Percentiles rank a stretch among this genome's conserved stretches.
phyloP scores from a whole-genome alignment of 768 basidiomycete genomes.

The Cyclocybe aegerita region DNA sequence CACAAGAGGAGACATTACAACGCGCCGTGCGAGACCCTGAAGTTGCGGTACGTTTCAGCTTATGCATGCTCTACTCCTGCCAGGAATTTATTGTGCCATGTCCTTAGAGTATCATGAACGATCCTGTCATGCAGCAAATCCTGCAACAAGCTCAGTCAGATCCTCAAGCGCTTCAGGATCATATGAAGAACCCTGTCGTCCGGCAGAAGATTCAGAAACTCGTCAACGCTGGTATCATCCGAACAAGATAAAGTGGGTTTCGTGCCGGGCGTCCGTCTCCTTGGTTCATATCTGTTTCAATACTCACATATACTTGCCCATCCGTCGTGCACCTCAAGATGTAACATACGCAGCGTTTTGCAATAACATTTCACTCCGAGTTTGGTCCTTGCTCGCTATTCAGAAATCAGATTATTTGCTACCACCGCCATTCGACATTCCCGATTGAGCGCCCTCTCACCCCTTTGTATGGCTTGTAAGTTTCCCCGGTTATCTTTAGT shows the following conservation, averaged over 20 bases:
- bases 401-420: conserved; percentile 3
- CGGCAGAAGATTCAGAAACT: conserved; percentile 85
- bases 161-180: conserved; percentile 88
- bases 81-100: conserved; percentile 2
- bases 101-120: conserved; percentile 75
- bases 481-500: conserved; percentile 74
- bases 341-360: conserved; percentile 17
- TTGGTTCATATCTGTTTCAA: conserved; percentile 7
- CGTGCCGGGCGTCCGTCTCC: background rate
- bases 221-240: conserved; percentile 91
- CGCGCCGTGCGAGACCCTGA: conserved; percentile 98
- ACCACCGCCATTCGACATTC: conserved; percentile 70
- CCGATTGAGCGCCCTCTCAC: conserved; percentile 71
- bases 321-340: conserved; percentile 16
- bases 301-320: conserved; percentile 8
- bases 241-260: conserved; percentile 57
- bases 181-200: conserved; percentile 91
- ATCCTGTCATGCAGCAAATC: conserved; percentile 93
- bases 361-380: conserved; percentile 3
- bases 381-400: conserved; percentile 1
- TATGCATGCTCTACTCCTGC: background rate
- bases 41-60: conserved; percentile 64
- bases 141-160: conserved; percentile 91
- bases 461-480: conserved; percentile 91
- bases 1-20: conserved; percentile 88